A percentile compares a stretch with the other conserved stretches of the same genome.
Evolutionary conservation across 306 rosid genomes (phyloP).

Genomic region (Dicorynia guianensis): DNA sequence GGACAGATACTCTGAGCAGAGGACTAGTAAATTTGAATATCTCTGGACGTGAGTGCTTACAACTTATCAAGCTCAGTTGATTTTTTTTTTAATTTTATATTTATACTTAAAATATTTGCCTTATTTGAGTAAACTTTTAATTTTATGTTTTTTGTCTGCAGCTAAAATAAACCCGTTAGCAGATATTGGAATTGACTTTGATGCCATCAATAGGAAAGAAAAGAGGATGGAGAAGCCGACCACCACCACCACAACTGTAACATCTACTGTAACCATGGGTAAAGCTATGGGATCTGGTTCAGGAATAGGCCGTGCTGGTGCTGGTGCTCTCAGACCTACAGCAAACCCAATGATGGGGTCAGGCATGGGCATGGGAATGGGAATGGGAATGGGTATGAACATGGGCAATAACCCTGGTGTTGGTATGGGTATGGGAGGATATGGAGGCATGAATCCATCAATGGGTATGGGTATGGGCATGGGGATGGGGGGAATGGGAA

Average conservation of each 20-base stretch:
- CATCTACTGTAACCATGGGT: constrained; percentile 90
- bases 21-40: constrained; percentile 95
- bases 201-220: constrained; percentile 88
- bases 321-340: constrained; percentile 66
- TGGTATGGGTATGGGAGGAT: constrained; percentile 63
- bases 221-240: constrained; percentile 97
- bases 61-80: constrained; percentile 21
- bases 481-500: too few relatives aligned
- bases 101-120: background rate
- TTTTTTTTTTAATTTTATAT: background rate
- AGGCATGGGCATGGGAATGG: constrained; percentile 51
- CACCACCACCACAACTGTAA: constrained; percentile 45
- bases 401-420: constrained; percentile 47
- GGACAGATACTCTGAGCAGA: constrained; percentile 94
- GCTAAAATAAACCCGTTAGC: constrained; percentile 86
- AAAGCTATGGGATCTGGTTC: constrained; percentile 99
- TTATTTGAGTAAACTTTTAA: constrained; percentile 28
- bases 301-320: constrained; percentile 90
- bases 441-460: constrained; percentile 56
- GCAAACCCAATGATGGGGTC: constrained; percentile 62
- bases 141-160: constrained; percentile 51
- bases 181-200: constrained; percentile 95
- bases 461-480: constrained; percentile 58
- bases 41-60: constrained; percentile 83
- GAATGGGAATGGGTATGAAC: constrained; percentile 31